phyloP scores from a whole-genome alignment of 2,329 filamentous ascomycete genomes.

The Aspergillus sp. region DNA sequence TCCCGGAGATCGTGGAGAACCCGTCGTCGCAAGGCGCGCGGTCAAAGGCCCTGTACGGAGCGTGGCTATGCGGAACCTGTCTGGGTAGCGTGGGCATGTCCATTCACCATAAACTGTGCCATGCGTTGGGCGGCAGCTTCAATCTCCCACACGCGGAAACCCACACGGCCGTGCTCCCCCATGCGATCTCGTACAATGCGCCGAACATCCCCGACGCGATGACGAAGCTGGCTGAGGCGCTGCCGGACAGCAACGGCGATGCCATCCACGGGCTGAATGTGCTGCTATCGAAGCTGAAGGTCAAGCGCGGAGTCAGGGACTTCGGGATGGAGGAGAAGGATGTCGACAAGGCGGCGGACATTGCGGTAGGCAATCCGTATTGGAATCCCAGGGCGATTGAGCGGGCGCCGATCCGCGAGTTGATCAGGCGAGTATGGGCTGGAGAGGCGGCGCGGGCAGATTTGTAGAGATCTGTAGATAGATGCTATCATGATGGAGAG shows the following conservation, averaged over 20 bases:
- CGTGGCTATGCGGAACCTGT: conserved; percentile 55
- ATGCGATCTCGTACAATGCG: conserved; percentile 55
- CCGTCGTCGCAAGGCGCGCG: conserved; percentile 40
- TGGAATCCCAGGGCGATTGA: conserved; percentile 51
- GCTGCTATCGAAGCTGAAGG: conserved; percentile 44
- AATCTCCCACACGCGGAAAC: conserved; percentile 57
- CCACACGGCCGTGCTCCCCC: conserved; percentile 54
- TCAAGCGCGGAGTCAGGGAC: conserved; percentile 45
- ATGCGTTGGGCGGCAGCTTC: conserved; percentile 55
- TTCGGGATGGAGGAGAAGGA: conserved; percentile 53
- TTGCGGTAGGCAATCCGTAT: conserved; percentile 50
- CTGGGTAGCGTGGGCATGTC: conserved; percentile 54
- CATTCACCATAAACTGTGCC: conserved; percentile 60
- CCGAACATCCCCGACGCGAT: conserved; percentile 46
- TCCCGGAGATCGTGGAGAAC: conserved; percentile 45
- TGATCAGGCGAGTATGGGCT: conserved; percentile 52
- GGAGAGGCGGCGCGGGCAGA: conserved; percentile 49
- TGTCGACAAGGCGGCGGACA: conserved; percentile 51
- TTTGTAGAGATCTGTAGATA: conserved; percentile 28
- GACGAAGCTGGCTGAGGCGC: conserved; percentile 42
- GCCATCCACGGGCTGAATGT: conserved; percentile 49
- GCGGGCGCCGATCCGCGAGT: conserved; percentile 43
- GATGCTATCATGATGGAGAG: neutral
- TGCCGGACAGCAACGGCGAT: conserved; percentile 51
- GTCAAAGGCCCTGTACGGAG: conserved; percentile 49